Evolutionary conservation across 805 yeast genomes (phyloP), one percentile per base, ranked within the genome.

Genomic region (Starmerella tilneyi): DNA sequence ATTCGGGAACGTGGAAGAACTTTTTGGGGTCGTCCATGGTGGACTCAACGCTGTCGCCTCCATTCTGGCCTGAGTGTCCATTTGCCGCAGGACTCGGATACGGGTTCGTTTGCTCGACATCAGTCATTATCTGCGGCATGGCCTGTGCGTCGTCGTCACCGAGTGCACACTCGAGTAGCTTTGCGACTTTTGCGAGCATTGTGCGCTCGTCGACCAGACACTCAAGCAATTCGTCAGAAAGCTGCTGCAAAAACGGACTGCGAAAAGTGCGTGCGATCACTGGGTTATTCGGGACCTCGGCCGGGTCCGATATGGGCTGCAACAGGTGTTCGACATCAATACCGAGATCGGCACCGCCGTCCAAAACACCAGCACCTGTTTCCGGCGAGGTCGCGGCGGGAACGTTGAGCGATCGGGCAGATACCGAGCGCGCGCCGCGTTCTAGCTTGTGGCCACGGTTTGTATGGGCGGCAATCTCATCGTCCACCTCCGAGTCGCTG

Each of bases 191-290:
- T 47, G 78, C 76, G n/a, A 83, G 81, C 28, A 78, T 79, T 22
- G 73, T 70, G 56, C 85, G 94, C 58, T 92, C 98, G 33, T 74
- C 73, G 58, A 84, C 88, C 41, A 92, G 81, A 49, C 80, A 66
- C 43, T 81, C 81, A 21, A 88, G 75, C 15, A 92, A 76, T 49
- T 85, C 84, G 15, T 67, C 65, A 0, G 94, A 83, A 52, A 92
- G 63, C 31, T 72, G 67, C 40, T 72, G 69, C 33, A 84, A 64
- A n/a, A 74, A 71, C 20, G 66, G 63, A 39, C 73, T 69, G 8
- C 72, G 75, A 61, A 74, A 92, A 0, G 92, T 80, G 50, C 71
- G 74, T 41, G 76, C 72, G 15, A 85, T 68, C 1, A 84, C 75
- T 12, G 79, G 80, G 56, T 84, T 88, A 3, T 71, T 69, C 1